phyloP scores from a whole-genome alignment of 1,284 basidiomycete species.

The Naganishia cerealis region DNA sequence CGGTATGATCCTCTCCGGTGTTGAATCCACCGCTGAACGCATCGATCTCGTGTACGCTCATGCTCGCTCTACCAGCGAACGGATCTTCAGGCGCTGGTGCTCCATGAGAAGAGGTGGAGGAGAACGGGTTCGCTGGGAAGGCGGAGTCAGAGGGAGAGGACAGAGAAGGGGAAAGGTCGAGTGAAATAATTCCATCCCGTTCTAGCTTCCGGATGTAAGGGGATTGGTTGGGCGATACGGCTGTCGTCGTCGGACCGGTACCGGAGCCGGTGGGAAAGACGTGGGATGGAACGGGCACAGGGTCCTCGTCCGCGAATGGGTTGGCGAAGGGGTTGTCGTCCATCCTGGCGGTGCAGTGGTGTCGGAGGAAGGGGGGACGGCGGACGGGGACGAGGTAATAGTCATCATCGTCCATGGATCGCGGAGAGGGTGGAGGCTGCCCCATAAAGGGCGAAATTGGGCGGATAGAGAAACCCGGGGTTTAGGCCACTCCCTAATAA shows the following conservation, averaged over 20 bases:
- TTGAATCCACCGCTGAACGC: conserved; percentile 24
- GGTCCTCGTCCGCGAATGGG: conserved; percentile 46
- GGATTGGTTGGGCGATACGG: not conserved
- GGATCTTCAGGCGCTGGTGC: too few species aligned
- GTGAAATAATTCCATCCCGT: conserved; percentile 18
- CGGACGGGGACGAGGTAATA: too few species aligned
- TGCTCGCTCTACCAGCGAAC: not conserved
- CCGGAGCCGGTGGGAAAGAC: conserved; percentile 30
- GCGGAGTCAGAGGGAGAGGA: not conserved
- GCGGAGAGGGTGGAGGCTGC: too few species aligned
- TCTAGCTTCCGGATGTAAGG: conserved; percentile 26
- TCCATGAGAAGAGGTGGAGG: not conserved
- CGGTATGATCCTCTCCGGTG: not conserved
- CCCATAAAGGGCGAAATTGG: too few species aligned
- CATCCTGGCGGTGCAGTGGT: conserved; percentile 24
- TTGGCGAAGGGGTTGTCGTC: conserved; percentile 52
- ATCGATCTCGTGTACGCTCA: conserved; percentile 1
- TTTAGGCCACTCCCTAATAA: too few species aligned
- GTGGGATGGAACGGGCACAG: conserved; percentile 29
- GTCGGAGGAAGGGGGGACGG: too few species aligned
- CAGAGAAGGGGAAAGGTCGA: not conserved
- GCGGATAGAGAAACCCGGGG: too few species aligned
- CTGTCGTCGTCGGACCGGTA: conserved; percentile 17
- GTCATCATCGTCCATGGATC: too few species aligned
- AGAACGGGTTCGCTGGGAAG: conserved; percentile 6